A percentile compares a stretch with the other conserved stretches of the same genome.
Evolutionary conservation across 345 rosid species (phyloP).

Genomic region (Eucalyptus urophylla): DNA sequence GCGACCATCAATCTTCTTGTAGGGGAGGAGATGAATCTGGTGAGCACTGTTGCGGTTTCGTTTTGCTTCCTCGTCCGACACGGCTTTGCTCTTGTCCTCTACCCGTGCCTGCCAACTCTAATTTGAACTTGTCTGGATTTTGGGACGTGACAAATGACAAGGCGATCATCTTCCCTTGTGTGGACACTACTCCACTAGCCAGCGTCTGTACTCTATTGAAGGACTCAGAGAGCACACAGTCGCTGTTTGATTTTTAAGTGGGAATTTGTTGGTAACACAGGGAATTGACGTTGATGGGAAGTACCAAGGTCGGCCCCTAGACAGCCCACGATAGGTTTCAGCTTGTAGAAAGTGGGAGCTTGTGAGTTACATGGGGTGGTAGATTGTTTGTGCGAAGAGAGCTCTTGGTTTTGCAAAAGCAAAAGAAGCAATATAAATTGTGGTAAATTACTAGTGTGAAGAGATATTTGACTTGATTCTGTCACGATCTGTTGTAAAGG

Average conservation of each 20-base stretch:
- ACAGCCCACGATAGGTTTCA: neutral
- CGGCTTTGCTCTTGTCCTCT: neutral
- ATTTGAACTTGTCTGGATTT: neutral
- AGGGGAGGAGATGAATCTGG: neutral
- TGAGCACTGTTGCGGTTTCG: neutral
- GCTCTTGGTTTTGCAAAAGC: neutral
- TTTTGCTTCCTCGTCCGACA: neutral
- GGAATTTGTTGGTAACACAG: neutral
- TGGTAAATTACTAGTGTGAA: neutral
- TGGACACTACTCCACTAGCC: neutral
- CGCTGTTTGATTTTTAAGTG: neutral
- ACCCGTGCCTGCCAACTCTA: neutral
- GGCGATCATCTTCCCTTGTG: neutral
- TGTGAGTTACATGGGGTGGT: neutral
- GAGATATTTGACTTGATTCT: too few relatives aligned
- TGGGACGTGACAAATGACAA: neutral
- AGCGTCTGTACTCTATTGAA: neutral
- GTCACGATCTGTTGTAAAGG: fast-evolving
- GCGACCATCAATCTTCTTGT: neutral
- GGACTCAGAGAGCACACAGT: neutral
- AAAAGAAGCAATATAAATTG: neutral
- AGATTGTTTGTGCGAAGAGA: neutral
- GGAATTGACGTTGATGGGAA: neutral
- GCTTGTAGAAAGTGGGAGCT: neutral
- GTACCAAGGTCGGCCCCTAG: neutral